phyloP scores from a whole-genome alignment of 1,284 basidiomycete species.

The Butyriboletus appendiculatus region DNA sequence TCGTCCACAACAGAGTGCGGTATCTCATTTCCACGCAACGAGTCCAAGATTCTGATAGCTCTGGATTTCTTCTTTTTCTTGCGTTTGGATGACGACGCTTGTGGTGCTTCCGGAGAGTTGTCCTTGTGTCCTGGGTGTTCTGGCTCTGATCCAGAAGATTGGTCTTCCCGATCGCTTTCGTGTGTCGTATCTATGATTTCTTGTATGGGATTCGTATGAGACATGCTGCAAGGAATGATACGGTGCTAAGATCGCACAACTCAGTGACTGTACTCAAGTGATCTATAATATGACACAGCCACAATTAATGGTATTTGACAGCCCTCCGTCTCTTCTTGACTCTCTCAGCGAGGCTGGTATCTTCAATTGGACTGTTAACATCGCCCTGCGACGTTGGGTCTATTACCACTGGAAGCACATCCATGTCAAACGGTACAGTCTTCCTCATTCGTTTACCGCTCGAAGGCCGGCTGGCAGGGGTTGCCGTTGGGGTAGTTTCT shows the following conservation, averaged over 20 bases:
- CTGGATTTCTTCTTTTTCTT: slow-evolving; percentile 81
- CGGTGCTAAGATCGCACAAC: neutral
- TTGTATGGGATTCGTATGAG: slow-evolving; percentile 40
- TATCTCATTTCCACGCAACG: slow-evolving; percentile 53
- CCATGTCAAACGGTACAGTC: neutral
- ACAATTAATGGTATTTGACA: slow-evolving; percentile 7
- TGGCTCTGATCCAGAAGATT: slow-evolving; percentile 36
- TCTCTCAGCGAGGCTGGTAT: slow-evolving; percentile 34
- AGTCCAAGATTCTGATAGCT: slow-evolving; percentile 52
- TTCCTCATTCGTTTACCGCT: slow-evolving; percentile 20
- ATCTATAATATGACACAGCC: slow-evolving; percentile 15
- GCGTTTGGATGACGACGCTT: slow-evolving; percentile 53
- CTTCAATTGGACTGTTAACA: neutral
- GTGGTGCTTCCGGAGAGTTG: slow-evolving; percentile 21
- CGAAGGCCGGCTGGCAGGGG: slow-evolving; percentile 8
- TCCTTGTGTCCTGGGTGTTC: slow-evolving; percentile 36
- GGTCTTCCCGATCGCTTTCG: slow-evolving; percentile 34
- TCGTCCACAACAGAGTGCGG: slow-evolving; percentile 60
- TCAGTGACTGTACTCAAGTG: too few relatives aligned
- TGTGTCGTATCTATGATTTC: slow-evolving; percentile 44
- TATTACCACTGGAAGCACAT: slow-evolving; percentile 7
- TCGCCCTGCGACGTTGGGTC: neutral
- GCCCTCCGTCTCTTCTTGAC: slow-evolving; percentile 37
- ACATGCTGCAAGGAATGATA: slow-evolving; percentile 13
- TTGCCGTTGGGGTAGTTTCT: slow-evolving; percentile 5